Evolutionary conservation across 495 filamentous ascomycete genomes (phyloP).

Genomic region (Astrothelium macrocarpum): DNA sequence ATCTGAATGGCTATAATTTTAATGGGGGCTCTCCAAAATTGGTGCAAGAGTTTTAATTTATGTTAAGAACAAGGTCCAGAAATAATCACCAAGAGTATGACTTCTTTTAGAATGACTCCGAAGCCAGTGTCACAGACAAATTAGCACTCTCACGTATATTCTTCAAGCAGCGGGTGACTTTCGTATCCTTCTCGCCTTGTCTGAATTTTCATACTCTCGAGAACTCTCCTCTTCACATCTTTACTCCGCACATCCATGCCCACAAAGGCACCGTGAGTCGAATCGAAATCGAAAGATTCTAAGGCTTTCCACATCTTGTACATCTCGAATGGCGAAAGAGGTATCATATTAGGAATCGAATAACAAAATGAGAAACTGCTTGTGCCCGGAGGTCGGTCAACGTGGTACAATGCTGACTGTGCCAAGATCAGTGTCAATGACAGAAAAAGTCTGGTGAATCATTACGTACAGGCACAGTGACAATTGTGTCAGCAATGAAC

Average conservation of each 20-base stretch:
- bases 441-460: not conserved
- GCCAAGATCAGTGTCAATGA: slow-evolving; percentile 8
- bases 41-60: no score
- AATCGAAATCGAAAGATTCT: slow-evolving; percentile 48
- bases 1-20: no score
- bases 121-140: no score
- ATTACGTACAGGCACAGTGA: slow-evolving; percentile 50
- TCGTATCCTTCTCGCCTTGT: slow-evolving; percentile 45
- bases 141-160: no score
- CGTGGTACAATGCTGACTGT: slow-evolving; percentile 30
- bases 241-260: slow-evolving; percentile 49
- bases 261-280: slow-evolving; percentile 56
- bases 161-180: slow-evolving; percentile 39
- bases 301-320: slow-evolving; percentile 43
- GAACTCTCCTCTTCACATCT: slow-evolving; percentile 50
- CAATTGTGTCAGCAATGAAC: slow-evolving; percentile 62
- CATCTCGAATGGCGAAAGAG: slow-evolving; percentile 49
- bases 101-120: no score
- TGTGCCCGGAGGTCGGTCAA: slow-evolving; percentile 44
- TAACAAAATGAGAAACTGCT: slow-evolving; percentile 66
- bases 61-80: no score
- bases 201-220: slow-evolving; percentile 71
- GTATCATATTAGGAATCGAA: slow-evolving; percentile 74
- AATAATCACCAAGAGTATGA: no score
- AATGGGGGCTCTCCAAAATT: no score